phyloP scores from a whole-genome alignment of 2,329 filamentous ascomycete species.

The Cercospora berteroae region DNA sequence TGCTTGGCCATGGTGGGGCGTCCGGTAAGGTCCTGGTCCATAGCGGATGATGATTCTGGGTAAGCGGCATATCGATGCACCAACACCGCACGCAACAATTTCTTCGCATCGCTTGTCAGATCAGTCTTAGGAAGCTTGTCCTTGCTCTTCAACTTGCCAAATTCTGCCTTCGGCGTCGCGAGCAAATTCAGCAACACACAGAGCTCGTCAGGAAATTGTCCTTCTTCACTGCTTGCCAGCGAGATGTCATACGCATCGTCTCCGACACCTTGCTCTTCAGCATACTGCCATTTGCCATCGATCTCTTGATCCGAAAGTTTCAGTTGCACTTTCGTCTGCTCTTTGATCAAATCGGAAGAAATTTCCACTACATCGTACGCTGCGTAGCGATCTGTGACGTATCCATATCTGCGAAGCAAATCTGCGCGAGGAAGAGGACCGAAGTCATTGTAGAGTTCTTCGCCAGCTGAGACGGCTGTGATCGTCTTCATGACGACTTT shows the following conservation, averaged over 20 bases:
- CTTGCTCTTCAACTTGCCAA: slow-evolving; percentile 42
- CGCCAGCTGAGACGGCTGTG: slow-evolving; percentile 64
- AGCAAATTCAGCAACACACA: slow-evolving; percentile 47
- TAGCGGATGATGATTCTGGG: slow-evolving; percentile 36
- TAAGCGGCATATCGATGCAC: slow-evolving; percentile 50
- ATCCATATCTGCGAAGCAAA: slow-evolving; percentile 79
- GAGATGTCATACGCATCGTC: slow-evolving; percentile 69
- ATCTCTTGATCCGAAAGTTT: slow-evolving; percentile 21
- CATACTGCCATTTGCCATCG: slow-evolving; percentile 46
- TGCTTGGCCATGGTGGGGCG: slow-evolving; percentile 57
- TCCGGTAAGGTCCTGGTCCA: slow-evolving; percentile 50
- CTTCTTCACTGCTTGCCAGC: slow-evolving; percentile 33
- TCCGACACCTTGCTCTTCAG: slow-evolving; percentile 62
- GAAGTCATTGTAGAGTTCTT: slow-evolving; percentile 87
- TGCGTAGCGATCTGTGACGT: slow-evolving; percentile 74
- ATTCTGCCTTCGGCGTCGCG: slow-evolving; percentile 43
- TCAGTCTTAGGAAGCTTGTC: slow-evolving; percentile 45
- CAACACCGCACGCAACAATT: slow-evolving; percentile 43
- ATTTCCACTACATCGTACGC: slow-evolving; percentile 82
- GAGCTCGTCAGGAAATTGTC: slow-evolving; percentile 44
- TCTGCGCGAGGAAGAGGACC: slow-evolving; percentile 81
- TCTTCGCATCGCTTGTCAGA: slow-evolving; percentile 37
- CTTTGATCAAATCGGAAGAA: slow-evolving; percentile 58
- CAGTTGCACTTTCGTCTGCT: slow-evolving; percentile 39
- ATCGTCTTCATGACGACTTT: slow-evolving; percentile 69